Evolutionary conservation across 2,329 filamentous ascomycete genomes (phyloP), one percentile per base, ranked within the genome.

Genomic region (Paecilomyces dactylethromorphus): DNA sequence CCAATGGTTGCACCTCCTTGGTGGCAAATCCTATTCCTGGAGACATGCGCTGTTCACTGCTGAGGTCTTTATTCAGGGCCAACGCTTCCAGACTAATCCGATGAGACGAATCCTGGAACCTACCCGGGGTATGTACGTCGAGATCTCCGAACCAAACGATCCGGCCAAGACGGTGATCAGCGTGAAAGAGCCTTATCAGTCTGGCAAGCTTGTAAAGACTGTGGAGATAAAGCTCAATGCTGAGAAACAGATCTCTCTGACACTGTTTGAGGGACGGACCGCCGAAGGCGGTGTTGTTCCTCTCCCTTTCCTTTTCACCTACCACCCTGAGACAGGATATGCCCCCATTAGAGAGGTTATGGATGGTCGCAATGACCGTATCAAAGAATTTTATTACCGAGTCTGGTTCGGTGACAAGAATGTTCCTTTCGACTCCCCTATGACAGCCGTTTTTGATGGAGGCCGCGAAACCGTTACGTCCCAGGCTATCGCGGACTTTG

Each of bases 301-400:
- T 22, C 79, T 99, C 59, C 88, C 90, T 22, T 86, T 99, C 65
- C 86, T 87, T 71, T 97, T 97, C 80, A 91, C 85, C 4, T 99
- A 99, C 78, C 90, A 92, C 72, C 94, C 94, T 1, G 93, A 97
- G 76, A 89, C 91, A 58, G 94, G 94, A 31, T 99, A 97, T 72
- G 93, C 95, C n/a, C 94, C 94, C 18, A 96, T 99, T 66, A 89
- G 89, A 62, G 94, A 99, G 76, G 89, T 97, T 63, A 99, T 99
- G 94, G 85, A 92, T 35, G 89, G 86, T 58, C 91, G 94, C 71
- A 99, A 99, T 73, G 93, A 99, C 72, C 90, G 91, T 64, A 97
- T 99, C 82, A 99, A 99, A 82, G 91, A 96, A 76, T 99, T 99
- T 75, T 99, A 99, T 83, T 99, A 96, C 87, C 87, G 88, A 66